A percentile compares a stretch with the other conserved stretches of the same genome.
Evolutionary conservation across 1,139 yeast species (phyloP).

Genomic region (Meyerozyma guilliermondii): DNA sequence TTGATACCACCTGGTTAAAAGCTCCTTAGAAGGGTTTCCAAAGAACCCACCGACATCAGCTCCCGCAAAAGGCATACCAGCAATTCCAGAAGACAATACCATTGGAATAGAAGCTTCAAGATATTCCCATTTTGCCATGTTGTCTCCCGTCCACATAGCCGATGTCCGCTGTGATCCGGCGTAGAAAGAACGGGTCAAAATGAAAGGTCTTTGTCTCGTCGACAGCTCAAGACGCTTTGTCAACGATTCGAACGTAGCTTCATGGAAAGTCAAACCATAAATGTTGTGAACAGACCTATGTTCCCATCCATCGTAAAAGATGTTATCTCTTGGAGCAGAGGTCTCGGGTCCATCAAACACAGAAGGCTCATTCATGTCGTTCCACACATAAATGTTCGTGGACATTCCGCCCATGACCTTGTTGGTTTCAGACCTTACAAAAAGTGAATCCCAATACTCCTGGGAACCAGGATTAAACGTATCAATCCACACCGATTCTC

Average conservation of each 20-base stretch:
- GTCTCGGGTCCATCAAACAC: slow-evolving; percentile 95
- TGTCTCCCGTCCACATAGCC: slow-evolving; percentile 98
- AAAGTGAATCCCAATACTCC: slow-evolving; percentile 51
- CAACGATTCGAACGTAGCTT: slow-evolving; percentile 70
- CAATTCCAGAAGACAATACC: slow-evolving; percentile 75
- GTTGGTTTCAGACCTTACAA: slow-evolving; percentile 17
- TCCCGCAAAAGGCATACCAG: slow-evolving; percentile 90
- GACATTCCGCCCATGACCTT: slow-evolving; percentile 42
- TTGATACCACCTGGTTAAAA: slow-evolving; percentile 91
- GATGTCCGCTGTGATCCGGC: slow-evolving; percentile 90
- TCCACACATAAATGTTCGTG: slow-evolving; percentile 80
- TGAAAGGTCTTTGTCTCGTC: slow-evolving; percentile 67
- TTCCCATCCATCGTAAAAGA: slow-evolving; percentile 81
- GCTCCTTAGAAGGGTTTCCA: slow-evolving; percentile 78
- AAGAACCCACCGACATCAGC: slow-evolving; percentile 98
- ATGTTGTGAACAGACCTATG: slow-evolving; percentile 87
- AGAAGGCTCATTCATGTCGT: slow-evolving; percentile 98
- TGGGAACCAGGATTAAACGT: slow-evolving; percentile 63
- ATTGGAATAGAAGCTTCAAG: slow-evolving; percentile 78
- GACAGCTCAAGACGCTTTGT: slow-evolving; percentile 41
- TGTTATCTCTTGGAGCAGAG: slow-evolving; percentile 71
- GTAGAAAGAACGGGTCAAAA: slow-evolving; percentile 81
- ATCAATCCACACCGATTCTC: slow-evolving; percentile 92
- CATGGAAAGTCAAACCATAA: slow-evolving; percentile 76
- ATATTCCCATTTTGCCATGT: slow-evolving; percentile 89